Evolutionary conservation across 2,329 filamentous ascomycete species (phyloP).

Genomic region (Verticillium nonalfalfae): DNA sequence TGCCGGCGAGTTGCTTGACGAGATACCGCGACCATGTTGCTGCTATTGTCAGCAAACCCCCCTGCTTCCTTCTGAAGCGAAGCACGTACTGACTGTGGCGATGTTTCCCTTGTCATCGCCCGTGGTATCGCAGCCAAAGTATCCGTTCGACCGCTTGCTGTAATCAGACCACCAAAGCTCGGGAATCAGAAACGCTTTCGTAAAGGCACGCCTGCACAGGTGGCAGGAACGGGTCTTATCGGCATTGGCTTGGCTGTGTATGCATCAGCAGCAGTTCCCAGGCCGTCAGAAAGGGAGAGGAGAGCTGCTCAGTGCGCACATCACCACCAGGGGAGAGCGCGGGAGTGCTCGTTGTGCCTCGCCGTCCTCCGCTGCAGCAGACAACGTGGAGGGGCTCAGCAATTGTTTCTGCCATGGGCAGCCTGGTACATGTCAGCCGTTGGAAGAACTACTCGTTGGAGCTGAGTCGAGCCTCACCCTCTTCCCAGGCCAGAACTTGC

Average conservation of each 20-base stretch:
- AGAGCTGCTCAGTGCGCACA: background rate
- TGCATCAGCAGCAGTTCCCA: background rate
- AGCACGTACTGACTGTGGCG: conserved; percentile 13
- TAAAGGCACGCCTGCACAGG: conserved; percentile 11
- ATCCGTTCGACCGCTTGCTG: conserved; percentile 27
- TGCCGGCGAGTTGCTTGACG: conserved; percentile 17
- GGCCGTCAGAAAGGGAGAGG: background rate
- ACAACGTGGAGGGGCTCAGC: background rate
- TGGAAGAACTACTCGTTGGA: background rate
- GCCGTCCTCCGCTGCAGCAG: background rate
- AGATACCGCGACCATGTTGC: conserved; percentile 25
- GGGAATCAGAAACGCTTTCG: conserved; percentile 19
- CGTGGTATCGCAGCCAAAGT: conserved; percentile 25
- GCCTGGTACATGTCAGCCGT: background rate
- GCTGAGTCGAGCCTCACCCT: background rate
- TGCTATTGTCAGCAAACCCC: conserved; percentile 6
- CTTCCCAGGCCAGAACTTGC: background rate
- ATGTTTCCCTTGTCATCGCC: conserved; percentile 6
- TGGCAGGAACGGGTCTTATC: background rate
- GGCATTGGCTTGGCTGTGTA: background rate
- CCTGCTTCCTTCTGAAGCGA: no score
- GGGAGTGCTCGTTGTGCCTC: background rate
- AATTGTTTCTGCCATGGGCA: background rate
- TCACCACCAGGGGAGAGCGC: background rate
- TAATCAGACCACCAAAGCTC: conserved; percentile 27